Base-by-base conservation (phyloP, 495 filamentous ascomycete genomes). In the Recurvomyces mirabilis region DNA sequence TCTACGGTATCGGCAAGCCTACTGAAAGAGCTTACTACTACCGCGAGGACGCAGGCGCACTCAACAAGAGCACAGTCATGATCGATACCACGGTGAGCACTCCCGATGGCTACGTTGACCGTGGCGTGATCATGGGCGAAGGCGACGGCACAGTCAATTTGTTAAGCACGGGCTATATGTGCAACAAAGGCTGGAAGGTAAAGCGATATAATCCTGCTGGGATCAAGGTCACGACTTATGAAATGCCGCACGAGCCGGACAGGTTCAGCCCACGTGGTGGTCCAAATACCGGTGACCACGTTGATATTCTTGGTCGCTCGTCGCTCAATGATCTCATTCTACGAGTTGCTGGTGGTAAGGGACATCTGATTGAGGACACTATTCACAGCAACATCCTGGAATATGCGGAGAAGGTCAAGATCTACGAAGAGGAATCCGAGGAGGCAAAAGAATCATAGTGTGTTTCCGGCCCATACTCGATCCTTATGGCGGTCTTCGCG, bases 161-260 rank as follows among this genome's bases (percentile, higher is more conserved):
- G 5, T 64, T 98, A 34, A 88, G 82, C 52, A 78, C 74, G 3
- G 91, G 87, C 2, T 98, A 95, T 58, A 96, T 98, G 91, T 98
- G 91, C 62, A 77, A 83, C 51, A 83, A 81, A 56, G 91, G 91
- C 19, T 98, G 91, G 91, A 74, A 77, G 39, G 83, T 96, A 54
- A 87, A 85, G 57, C 75, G 91, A 15, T 98, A 89, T 55, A 98
- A 98, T 59, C 91, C 91, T 0, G 82, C 86, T 0, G 77, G 78
- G 0, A 70, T 79, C 3, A 73, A 84, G 54, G 68, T 98, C 57
- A 89, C 81, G 43, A 81, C 86, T 3, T 86, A 77, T 52, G 91
- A 96, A 65, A 96, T 96, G 89, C 84, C 79, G 2, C 93, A 98
- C 58, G 87, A 96, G 59, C 91, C 91, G 0, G 87, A 94, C 45